phyloP scores from a whole-genome alignment of 306 rosid genomes.

The Fragaria iinumae region DNA sequence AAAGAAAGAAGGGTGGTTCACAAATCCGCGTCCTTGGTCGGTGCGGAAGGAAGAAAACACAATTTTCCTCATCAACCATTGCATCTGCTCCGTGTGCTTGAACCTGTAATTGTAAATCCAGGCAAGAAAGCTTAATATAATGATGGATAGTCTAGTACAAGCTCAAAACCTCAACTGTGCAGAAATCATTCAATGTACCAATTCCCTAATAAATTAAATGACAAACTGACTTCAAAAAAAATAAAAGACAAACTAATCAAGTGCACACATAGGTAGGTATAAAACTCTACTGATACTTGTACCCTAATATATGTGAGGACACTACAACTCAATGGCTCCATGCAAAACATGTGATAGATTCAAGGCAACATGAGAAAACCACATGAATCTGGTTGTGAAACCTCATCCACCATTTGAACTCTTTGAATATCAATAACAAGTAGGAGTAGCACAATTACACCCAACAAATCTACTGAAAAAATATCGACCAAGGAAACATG shows the following conservation, averaged over 20 bases:
- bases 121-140: conserved; percentile 22
- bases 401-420: not conserved
- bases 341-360: conserved; percentile 2
- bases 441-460: not conserved
- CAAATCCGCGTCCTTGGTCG: conserved; percentile 81
- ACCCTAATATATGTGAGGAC: not conserved
- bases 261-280: not conserved
- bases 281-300: not conserved
- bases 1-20: conserved; percentile 87
- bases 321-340: not conserved
- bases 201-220: not conserved
- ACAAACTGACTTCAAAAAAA: not conserved
- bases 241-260: not conserved
- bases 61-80: conserved; percentile 97
- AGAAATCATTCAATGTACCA: not conserved
- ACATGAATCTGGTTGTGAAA: not conserved
- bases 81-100: conserved; percentile 99
- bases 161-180: not conserved
- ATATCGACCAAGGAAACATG: not conserved
- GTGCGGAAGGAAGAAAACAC: conserved; percentile 95
- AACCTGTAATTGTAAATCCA: conserved; percentile 50
- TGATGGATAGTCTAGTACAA: conserved; percentile 8
- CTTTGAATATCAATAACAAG: not conserved
- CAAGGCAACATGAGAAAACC: not conserved
- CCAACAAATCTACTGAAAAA: not conserved